These are phyloP conservation scores for Daldinia sp. DNA, from an alignment of 2,329 filamentous ascomycete genomes.

Conservation along the genomic window DNA sequence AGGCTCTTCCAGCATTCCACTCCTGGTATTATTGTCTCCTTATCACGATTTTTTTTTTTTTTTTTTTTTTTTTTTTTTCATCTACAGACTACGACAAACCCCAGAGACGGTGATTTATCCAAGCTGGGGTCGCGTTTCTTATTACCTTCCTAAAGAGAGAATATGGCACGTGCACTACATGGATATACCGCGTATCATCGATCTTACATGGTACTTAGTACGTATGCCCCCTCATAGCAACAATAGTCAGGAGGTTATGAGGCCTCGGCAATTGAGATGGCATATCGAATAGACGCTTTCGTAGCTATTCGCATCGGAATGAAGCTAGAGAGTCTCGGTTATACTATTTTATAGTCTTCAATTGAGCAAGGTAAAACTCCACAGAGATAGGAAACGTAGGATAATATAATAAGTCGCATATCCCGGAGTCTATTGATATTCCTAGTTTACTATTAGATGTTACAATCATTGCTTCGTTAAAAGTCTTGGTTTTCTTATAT, in stretches of 20 bases:
- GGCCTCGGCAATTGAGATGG: neutral
- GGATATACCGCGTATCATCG: neutral
- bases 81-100: neutral
- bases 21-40: neutral
- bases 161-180: conserved; percentile 20
- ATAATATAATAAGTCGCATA: no score
- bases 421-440: no score
- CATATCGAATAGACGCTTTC: no score
- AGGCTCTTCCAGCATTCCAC: neutral
- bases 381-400: no score
- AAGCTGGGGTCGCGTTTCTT: conserved; percentile 2
- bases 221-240: neutral
- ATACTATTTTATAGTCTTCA: no score
- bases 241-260: neutral
- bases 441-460: no score
- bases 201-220: no score
- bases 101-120: neutral
- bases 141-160: conserved; percentile 28
- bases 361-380: no score
- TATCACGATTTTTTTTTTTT: neutral
- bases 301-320: no score
- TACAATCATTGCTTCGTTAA: no score
- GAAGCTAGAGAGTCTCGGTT: no score
- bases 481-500: no score
- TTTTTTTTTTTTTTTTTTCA: neutral